Base-by-base conservation (phyloP, 768 basidiomycete genomes). In the Dacryopinax primogenitus region DNA sequence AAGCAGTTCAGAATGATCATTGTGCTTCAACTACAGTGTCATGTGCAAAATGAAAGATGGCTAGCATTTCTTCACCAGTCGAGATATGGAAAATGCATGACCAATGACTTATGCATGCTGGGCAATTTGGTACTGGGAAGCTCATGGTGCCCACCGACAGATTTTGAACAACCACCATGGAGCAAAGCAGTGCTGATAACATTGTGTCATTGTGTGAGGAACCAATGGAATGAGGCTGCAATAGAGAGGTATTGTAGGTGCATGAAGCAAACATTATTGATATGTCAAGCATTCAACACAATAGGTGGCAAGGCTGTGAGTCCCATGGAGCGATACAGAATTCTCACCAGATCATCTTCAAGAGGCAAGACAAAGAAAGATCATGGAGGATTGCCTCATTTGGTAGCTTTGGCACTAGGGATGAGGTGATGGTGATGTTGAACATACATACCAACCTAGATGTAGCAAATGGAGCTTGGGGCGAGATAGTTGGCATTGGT, bases 401-500 rank as follows among this genome's bases (percentile, higher is more conserved):
- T 11, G 0, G 65, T 77, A 0, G 70, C 75, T 44, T 28, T 78
- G 0, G 74, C 74, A 0, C 66, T 76, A 0, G 78, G 78, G 0
- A 77, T 76, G 75, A 73, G 45, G 76, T 72, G 0, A 78, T 81
- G 77, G 73, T 78, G 0, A 67, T 71, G 1, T 15, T 68, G 0
- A 80, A 79, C 45, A 66, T 79, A 0, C 71, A 73, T 1, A 77
- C 78, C 1, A 76, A 79, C 23, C 68, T 70, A 0, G 76, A 79
- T 62, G 62, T 80, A 1, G 75, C 78, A 0, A 81, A 80, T 47
- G 77, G 80, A 0, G 73, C 77, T 0, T 36, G 75, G n/a, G 78
- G 79, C 0, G 67, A 39, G 1, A 72, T 81, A 0, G 66, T 68
- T 0, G 73, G 73, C 26, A 74, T 80, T 13, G 58, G 75, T 0